A percentile compares a stretch with the other conserved stretches of the same genome.
phyloP scores from a whole-genome alignment of 2,329 filamentous ascomycete species.

The Biscogniauxia mediterranea region DNA sequence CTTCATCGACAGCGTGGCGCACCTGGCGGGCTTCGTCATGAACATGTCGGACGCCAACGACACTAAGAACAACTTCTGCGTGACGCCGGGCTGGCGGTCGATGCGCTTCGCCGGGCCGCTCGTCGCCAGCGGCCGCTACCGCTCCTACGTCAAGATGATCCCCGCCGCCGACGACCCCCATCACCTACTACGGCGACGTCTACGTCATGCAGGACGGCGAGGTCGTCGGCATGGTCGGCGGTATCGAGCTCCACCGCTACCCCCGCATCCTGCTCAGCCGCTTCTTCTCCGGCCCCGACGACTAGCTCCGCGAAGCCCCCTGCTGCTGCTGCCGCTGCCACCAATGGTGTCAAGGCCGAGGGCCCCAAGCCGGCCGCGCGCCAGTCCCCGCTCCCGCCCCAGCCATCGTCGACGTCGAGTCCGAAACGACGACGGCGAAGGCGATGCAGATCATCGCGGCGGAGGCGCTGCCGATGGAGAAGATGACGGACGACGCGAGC shows the following conservation, averaged over 20 bases:
- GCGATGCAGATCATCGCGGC: slow-evolving; percentile 45
- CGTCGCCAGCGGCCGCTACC: slow-evolving; percentile 32
- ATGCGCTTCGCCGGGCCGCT: slow-evolving; percentile 33
- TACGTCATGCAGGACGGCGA: slow-evolving; percentile 35
- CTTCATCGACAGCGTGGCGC: slow-evolving; percentile 39
- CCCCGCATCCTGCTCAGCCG: slow-evolving; percentile 37
- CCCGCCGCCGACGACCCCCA: slow-evolving; percentile 27
- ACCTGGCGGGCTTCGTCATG: slow-evolving; percentile 41
- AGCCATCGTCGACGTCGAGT: slow-evolving; percentile 32
- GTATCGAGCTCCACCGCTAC: slow-evolving; percentile 37
- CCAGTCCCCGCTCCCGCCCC: neutral
- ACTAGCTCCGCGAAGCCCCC: neutral
- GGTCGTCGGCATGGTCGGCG: slow-evolving; percentile 34
- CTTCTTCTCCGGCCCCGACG: slow-evolving; percentile 39
- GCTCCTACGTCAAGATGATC: slow-evolving; percentile 40
- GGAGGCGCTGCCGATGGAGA: slow-evolving; percentile 55
- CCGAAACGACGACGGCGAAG: slow-evolving; percentile 20
- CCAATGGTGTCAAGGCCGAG: no score
- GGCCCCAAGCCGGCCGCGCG: no score
- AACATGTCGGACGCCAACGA: slow-evolving; percentile 38
- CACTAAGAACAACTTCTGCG: slow-evolving; percentile 32
- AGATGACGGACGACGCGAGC: slow-evolving; percentile 36
- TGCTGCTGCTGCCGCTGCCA: no score
- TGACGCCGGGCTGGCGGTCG: slow-evolving; percentile 39
- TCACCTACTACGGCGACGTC: slow-evolving; percentile 34